These are phyloP conservation scores for Mucor irregularis DNA, from an alignment of 371 early-diverging fungal species.

Conservation along the genomic window DNA sequence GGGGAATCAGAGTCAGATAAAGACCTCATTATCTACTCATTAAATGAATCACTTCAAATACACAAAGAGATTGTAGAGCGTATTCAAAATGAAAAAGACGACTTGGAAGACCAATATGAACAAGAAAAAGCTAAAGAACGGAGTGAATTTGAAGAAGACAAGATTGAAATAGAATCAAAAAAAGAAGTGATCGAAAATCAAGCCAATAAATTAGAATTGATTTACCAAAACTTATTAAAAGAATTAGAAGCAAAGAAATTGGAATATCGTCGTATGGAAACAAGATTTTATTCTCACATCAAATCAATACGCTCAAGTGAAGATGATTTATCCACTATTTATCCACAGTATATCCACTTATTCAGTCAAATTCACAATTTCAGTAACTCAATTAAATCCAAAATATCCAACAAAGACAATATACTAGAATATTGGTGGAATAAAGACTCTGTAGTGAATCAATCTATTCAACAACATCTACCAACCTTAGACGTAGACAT, in stretches of 20 bases:
- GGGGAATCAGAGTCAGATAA: constrained; percentile 41
- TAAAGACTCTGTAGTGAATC: too few relatives aligned
- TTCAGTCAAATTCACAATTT: background rate
- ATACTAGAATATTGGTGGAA: too few relatives aligned
- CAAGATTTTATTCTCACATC: constrained; percentile 35
- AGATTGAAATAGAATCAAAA: constrained; percentile 1
- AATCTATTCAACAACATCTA: background rate
- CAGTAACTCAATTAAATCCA: background rate
- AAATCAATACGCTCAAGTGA: background rate
- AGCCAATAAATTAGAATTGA: constrained; percentile 3
- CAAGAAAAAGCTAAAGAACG: constrained; percentile 1
- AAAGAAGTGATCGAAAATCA: constrained; percentile 3
- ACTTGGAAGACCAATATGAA: constrained; percentile 18
- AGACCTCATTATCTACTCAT: constrained; percentile 36
- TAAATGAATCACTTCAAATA: constrained; percentile 42
- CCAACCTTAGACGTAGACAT: constrained; percentile 7
- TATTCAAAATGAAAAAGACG: constrained; percentile 28
- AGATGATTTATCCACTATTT: background rate
- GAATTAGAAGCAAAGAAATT: constrained; percentile 27
- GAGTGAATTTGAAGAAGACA: background rate
- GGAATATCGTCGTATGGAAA: constrained; percentile 39
- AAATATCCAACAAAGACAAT: background rate
- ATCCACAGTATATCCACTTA: background rate
- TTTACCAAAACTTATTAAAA: constrained; percentile 16
- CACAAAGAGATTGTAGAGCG: constrained; percentile 48